phyloP scores from a whole-genome alignment of 306 rosid species.

The Acmispon strigosus region DNA sequence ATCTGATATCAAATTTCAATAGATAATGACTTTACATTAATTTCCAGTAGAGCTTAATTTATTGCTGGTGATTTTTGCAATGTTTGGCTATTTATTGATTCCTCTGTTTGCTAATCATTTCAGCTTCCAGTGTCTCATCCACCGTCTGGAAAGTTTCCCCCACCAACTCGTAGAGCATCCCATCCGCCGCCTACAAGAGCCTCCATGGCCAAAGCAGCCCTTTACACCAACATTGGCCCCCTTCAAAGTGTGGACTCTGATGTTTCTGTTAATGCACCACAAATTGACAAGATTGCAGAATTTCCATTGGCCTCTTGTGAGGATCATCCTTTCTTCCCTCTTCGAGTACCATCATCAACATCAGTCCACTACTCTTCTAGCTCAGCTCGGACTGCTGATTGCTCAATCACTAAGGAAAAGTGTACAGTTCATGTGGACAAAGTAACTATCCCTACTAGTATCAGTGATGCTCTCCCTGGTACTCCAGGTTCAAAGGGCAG shows the following conservation, averaged over 20 bases:
- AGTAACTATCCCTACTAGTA: conserved; percentile 35
- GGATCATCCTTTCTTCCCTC: conserved; percentile 32
- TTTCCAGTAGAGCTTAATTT: not conserved
- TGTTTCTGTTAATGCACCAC: conserved; percentile 83
- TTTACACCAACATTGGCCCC: conserved; percentile 31
- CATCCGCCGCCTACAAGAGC: conserved; percentile 48
- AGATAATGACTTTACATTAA: not conserved
- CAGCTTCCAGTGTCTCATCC: conserved; percentile 47
- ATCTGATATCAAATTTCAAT: not conserved
- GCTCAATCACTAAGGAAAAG: conserved; percentile 76
- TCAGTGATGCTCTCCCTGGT: conserved; percentile 33
- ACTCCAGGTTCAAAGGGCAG: conserved; percentile 19
- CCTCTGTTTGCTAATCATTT: not conserved
- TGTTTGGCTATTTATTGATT: conserved; percentile 2
- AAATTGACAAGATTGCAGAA: conserved; percentile 90
- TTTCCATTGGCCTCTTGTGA: conserved; percentile 64
- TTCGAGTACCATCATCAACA: conserved; percentile 35
- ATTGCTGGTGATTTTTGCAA: not conserved
- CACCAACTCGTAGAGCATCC: conserved; percentile 49
- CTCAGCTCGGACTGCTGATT: conserved; percentile 40
- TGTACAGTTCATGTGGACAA: conserved; percentile 64
- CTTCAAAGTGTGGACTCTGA: conserved; percentile 52
- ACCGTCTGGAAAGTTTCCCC: conserved; percentile 28
- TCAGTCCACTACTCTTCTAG: conserved; percentile 44
- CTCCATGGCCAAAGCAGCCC: conserved; percentile 28